Evolutionary conservation across 2,329 filamentous ascomycete species (phyloP), one percentile per base, ranked within the genome.

Genomic region (Fusarium graminum): DNA sequence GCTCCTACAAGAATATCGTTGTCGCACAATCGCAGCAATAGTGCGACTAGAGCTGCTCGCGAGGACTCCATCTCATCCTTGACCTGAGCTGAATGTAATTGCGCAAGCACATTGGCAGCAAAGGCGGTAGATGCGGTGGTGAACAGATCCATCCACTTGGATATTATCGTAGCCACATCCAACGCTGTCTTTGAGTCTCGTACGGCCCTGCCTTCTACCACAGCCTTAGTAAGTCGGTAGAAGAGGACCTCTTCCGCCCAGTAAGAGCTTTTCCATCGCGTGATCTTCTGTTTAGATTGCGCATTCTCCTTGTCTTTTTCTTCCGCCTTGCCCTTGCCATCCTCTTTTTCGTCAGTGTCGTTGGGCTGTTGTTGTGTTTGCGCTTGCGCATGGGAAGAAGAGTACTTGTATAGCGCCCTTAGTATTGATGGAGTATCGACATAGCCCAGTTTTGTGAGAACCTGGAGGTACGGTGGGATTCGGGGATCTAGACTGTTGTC

Each of bases 171-270:
- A 25, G 83, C 80, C 36, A 88, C 75, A 19, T 83, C 79, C 10
- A 88, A 68, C 0, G 83, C 85, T n/a, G 85, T 81, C 28, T 80
- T 75, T 16, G 77, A 72, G 25, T 79, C 80, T 56, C 74, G 78
- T 45, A 88, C 84, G 2, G 80, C 82, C 1, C 74, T 77, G 0
- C 83, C 85, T 45, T 85, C 80, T 2, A 83, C 90, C 49, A 98
- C 93, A 0, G 90, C 91, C 78, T 96, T 97, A 4, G 93, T 92
- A 49, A 99, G 93, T 5, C 94, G 89, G 77, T 97, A 96, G 74
- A 97, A 90, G 78, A 98, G 92, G 49, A 95, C 90, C 79, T 97
- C 97, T 76, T 99, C 95, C 1, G 90, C 77, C 60, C 80, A 80
- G 65, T 86, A 88, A 1, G 87, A 89, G 74, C 78, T 85, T 50